These are phyloP conservation scores for Blastomyces emzantsi DNA, from an alignment of 2,329 filamentous ascomycete genomes.

Conservation along the genomic window DNA sequence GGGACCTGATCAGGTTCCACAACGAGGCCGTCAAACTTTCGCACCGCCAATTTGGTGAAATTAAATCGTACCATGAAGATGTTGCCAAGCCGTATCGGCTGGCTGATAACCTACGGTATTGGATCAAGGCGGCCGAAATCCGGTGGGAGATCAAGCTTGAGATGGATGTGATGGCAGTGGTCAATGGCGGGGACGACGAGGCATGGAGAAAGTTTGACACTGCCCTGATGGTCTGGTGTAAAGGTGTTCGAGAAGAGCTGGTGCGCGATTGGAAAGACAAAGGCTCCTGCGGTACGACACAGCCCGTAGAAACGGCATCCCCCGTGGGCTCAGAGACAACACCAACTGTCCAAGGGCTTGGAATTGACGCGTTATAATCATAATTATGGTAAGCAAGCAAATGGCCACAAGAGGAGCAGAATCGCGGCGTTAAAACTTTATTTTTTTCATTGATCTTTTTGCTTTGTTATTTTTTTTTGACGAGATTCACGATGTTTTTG, in stretches of 20 bases:
- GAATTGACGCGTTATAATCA: slow-evolving; percentile 1
- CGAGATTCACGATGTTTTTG: slow-evolving; percentile 12
- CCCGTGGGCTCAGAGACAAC: background rate
- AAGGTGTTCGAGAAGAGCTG: slow-evolving; percentile 73
- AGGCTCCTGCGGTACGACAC: background rate
- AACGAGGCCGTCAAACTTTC: slow-evolving; percentile 82
- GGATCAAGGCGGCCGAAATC: slow-evolving; percentile 91
- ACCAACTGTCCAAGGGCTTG: background rate
- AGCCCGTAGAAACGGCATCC: background rate
- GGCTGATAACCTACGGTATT: slow-evolving; percentile 89
- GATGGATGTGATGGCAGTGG: slow-evolving; percentile 77
- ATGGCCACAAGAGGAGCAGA: background rate
- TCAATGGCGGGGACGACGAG: slow-evolving; percentile 58
- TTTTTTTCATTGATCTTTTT: background rate
- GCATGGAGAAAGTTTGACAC: slow-evolving; percentile 75
- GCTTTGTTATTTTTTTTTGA: slow-evolving; percentile 5
- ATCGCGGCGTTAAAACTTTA: background rate
- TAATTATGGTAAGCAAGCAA: background rate
- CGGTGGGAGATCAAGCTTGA: slow-evolving; percentile 81
- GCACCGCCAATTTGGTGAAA: slow-evolving; percentile 75
- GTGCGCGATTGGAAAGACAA: slow-evolving; percentile 55
- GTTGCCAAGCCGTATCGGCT: slow-evolving; percentile 89
- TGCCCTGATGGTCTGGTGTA: slow-evolving; percentile 75
- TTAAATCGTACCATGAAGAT: slow-evolving; percentile 83
- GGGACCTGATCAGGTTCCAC: slow-evolving; percentile 76